A percentile compares a stretch with the other conserved stretches of the same genome.
phyloP scores from a whole-genome alignment of 1,284 basidiomycete species.

The Xerocomus minutiporus region DNA sequence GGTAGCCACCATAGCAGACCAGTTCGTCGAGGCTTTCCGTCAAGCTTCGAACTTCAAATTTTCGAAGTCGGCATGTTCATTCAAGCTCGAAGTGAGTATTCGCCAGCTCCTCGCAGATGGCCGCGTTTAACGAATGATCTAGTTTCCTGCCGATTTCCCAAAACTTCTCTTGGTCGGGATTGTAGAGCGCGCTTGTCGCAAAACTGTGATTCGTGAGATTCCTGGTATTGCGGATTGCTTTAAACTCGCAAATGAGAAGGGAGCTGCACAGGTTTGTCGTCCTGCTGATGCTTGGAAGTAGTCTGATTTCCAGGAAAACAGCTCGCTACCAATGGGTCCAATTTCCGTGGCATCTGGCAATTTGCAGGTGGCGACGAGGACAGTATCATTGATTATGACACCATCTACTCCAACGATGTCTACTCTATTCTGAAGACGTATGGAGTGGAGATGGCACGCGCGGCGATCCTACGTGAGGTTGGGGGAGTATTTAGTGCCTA shows the following conservation, averaged over 20 bases:
- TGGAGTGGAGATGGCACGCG: constrained; percentile 96
- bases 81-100: constrained; percentile 73
- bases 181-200: constrained; percentile 79
- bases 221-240: constrained; percentile 82
- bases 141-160: constrained; percentile 72
- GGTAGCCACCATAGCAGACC: constrained; percentile 43
- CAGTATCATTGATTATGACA: constrained; percentile 76
- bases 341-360: constrained; percentile 88
- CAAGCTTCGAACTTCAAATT: constrained; percentile 75
- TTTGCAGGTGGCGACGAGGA: constrained; percentile 65
- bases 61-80: constrained; percentile 66
- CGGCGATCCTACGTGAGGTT: constrained; percentile 89
- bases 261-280: constrained; percentile 47
- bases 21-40: constrained; percentile 51
- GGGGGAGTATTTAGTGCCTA: constrained; percentile 93
- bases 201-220: constrained; percentile 85
- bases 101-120: not conserved
- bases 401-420: constrained; percentile 93
- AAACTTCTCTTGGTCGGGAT: constrained; percentile 91
- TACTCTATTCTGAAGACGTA: constrained; percentile 90
- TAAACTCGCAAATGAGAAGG: constrained; percentile 48
- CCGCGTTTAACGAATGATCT: constrained; percentile 2
- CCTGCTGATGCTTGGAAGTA: not conserved
- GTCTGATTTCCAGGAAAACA: constrained; percentile 27
- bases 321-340: constrained; percentile 87